A percentile compares a stretch with the other conserved stretches of the same genome.
These are phyloP conservation scores for Thielaviopsis punctulata DNA, from an alignment of 2,329 filamentous ascomycete species.

Conservation along the genomic window DNA sequence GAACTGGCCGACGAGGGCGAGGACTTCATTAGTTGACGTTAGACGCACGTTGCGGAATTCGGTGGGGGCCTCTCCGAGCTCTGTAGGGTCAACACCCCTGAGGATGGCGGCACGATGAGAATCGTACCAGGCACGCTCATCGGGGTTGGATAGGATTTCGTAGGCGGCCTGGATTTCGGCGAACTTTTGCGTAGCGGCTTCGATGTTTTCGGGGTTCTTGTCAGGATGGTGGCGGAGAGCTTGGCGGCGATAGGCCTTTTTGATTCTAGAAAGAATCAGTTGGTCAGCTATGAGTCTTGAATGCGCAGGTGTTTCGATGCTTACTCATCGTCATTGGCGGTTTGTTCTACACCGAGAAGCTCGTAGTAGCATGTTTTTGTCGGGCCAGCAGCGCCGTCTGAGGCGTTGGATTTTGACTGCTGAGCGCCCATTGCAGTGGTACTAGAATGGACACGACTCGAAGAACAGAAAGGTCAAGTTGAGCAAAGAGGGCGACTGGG, in stretches of 20 bases:
- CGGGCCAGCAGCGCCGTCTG: conserved; percentile 16
- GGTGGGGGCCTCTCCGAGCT: conserved; percentile 32
- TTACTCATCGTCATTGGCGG: conserved; percentile 68
- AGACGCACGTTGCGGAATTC: conserved; percentile 53
- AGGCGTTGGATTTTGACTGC: conserved; percentile 30
- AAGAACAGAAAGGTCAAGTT: background rate
- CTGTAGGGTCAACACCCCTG: conserved; percentile 37
- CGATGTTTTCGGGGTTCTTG: conserved; percentile 74
- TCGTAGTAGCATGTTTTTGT: conserved; percentile 76
- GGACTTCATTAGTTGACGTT: conserved; percentile 66
- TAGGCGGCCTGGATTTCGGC: conserved; percentile 88
- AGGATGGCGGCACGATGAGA: conserved; percentile 79
- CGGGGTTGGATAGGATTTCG: conserved; percentile 86
- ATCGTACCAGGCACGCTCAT: conserved; percentile 96
- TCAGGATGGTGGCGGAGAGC: conserved; percentile 91
- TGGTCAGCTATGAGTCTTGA: background rate
- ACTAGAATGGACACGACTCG: background rate
- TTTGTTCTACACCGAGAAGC: conserved; percentile 54
- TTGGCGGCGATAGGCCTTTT: conserved; percentile 79
- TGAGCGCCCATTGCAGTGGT: conserved; percentile 33
- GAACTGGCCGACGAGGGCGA: conserved; percentile 63
- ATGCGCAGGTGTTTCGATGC: conserved; percentile 14
- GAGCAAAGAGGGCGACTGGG: no score
- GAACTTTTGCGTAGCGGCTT: conserved; percentile 68
- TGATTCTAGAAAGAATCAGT: conserved; percentile 42